Percentiles rank a stretch among this genome's conserved stretches.
Evolutionary conservation across 805 yeast genomes (phyloP).

Genomic region (Ogataea pignaliae): DNA sequence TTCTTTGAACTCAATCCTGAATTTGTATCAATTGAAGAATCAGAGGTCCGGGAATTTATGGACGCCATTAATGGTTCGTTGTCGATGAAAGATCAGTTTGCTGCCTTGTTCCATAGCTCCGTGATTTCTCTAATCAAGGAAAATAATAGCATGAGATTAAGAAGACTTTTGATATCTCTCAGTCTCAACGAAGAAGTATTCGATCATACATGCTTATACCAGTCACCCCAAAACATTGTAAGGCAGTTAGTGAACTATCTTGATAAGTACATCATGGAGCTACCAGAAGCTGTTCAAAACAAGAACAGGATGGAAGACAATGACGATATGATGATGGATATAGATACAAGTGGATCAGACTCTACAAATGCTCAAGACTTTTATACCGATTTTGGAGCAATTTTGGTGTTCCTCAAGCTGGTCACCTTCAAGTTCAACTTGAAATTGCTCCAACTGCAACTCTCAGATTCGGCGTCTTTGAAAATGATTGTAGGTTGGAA

Average conservation of each 20-base stretch:
- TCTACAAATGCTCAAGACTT: constrained; percentile 57
- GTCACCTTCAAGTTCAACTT: constrained; percentile 12
- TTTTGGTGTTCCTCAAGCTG: constrained; percentile 41
- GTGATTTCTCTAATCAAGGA: constrained; percentile 33
- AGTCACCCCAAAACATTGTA: constrained; percentile 40
- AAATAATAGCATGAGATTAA: constrained; percentile 39
- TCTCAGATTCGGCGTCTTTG: constrained; percentile 3
- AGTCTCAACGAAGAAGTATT: constrained; percentile 39
- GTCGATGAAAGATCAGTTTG: constrained; percentile 36
- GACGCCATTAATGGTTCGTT: constrained; percentile 42
- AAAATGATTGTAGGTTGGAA: constrained; percentile 12
- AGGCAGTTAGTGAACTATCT: constrained; percentile 46
- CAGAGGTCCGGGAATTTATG: constrained; percentile 49
- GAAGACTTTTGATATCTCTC: constrained; percentile 50
- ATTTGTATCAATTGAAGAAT: constrained; percentile 45
- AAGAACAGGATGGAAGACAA: constrained; percentile 12
- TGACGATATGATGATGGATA: constrained; percentile 22
- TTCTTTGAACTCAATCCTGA: constrained; percentile 41
- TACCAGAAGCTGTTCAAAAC: constrained; percentile 21
- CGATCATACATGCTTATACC: constrained; percentile 39
- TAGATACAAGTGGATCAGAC: constrained; percentile 45
- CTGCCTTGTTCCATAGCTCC: constrained; percentile 32
- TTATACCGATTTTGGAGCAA: constrained; percentile 64
- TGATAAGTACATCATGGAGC: constrained; percentile 35
- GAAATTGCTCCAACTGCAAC: constrained; percentile 3